phyloP scores from a whole-genome alignment of 2,329 filamentous ascomycete genomes.

The Cladosporium sp. region DNA sequence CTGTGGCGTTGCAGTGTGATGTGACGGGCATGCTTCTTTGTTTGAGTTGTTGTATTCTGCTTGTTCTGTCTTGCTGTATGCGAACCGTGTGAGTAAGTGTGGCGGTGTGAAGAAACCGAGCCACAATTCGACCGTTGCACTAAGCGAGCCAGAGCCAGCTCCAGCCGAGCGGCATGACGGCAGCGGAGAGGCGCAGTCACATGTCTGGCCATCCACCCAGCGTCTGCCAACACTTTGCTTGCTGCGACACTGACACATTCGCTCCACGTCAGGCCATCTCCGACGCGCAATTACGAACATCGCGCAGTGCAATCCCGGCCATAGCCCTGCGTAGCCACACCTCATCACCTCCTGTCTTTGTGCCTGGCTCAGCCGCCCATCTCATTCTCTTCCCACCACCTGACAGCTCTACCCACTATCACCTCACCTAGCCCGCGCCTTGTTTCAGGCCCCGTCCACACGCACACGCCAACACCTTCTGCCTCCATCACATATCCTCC shows the following conservation, averaged over 20 bases:
- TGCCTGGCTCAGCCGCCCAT: not conserved
- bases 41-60: not conserved
- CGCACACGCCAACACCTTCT: not conserved
- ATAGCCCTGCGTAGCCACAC: not conserved
- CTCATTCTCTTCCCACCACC: constrained; percentile 2
- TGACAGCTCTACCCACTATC: constrained; percentile 8
- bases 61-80: not conserved
- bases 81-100: too few species aligned
- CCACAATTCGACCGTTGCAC: not conserved
- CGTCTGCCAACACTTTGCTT: not conserved
- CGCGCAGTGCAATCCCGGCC: not conserved
- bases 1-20: not conserved
- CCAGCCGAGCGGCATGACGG: not conserved
- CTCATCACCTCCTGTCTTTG: not conserved
- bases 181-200: constrained; percentile 4
- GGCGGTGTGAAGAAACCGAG: not conserved
- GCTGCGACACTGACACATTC: not conserved
- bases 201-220: not conserved
- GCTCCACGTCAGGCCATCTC: constrained; percentile 5
- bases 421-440: not conserved
- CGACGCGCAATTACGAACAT: not conserved
- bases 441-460: constrained; percentile 10
- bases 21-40: not conserved
- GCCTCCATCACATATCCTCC: constrained; percentile 11
- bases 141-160: not conserved